These are phyloP conservation scores for Chytridium lagenaria DNA, from an alignment of 371 early-diverging fungal species.

Conservation along the genomic window DNA sequence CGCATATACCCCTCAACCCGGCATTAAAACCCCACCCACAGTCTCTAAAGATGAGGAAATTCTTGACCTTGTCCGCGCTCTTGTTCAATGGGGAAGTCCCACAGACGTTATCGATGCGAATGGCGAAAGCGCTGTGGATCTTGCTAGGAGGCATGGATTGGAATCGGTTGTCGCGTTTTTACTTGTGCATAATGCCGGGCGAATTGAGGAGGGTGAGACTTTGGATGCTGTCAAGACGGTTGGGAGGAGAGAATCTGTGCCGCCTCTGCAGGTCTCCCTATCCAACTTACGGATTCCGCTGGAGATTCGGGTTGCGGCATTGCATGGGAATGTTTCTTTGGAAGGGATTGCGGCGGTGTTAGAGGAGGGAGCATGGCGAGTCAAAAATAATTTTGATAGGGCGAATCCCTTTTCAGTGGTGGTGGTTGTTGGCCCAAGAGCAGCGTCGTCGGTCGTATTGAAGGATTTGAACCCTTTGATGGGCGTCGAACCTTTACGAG, in stretches of 20 bases:
- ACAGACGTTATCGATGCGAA: background rate
- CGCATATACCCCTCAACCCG: background rate
- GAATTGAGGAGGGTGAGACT: too few species aligned
- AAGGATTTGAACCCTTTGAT: background rate
- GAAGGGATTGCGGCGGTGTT: background rate
- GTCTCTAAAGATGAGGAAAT: background rate
- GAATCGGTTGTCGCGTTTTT: background rate
- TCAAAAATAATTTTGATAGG: background rate
- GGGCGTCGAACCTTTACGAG: background rate
- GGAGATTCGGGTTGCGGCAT: background rate
- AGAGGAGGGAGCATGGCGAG: slow-evolving; percentile 2
- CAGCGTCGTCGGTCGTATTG: background rate
- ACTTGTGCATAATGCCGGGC: background rate
- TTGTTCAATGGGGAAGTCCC: background rate
- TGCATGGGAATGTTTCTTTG: background rate
- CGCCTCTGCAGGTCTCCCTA: background rate
- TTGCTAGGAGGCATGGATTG: background rate
- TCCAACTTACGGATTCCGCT: background rate
- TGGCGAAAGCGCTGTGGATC: background rate
- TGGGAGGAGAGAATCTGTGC: too few species aligned
- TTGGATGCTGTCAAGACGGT: too few species aligned
- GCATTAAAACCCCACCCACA: background rate
- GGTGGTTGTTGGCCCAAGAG: background rate
- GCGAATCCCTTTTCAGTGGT: background rate
- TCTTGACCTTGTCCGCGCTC: background rate